Base-by-base conservation (phyloP, 2,329 filamentous ascomycete genomes). In the Erysiphe pulchra region DNA sequence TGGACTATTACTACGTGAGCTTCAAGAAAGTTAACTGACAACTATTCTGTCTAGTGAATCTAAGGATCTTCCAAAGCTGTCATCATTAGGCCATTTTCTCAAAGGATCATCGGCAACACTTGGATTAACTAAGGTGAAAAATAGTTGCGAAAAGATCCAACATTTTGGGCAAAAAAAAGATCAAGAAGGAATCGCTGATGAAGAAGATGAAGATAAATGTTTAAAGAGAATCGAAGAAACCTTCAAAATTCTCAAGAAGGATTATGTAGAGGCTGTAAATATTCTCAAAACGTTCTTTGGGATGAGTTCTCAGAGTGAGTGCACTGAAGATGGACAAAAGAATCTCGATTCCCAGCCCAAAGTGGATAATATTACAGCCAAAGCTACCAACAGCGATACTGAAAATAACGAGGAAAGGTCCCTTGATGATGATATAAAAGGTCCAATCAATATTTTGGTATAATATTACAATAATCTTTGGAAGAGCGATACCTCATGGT, bases 41-140 rank as follows among this genome's bases (percentile, higher is more conserved):
- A 16, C 14, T 45, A n/a, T 8, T 37, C 11, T 37, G 16, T 47
- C 46, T 50, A 92, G 85, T 52, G 61, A 73, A 52, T 60, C 70
- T 2, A 69, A 72, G 56, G 68, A 93, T 48, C 73, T 95, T 47
- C 61, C 65, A n/a, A 66, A 75, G 52, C 73, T 95, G 34, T 92
- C 84, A 32, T 70, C 73, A 45, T 75, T 93, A 31, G 90, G 90
- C 38, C 90, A 98, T 64, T 98, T 93, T 65, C 70, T 98, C 54
- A 98, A 98, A 65, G 90, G 90, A 49, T 95, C 87, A 7, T 94
- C 87, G 9, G 87, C 90, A 36, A 94, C 90, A 4, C 71, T 98
- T 46, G 90, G 90, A 41, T 72, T 95, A 46, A 78, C 73, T 56
- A 92, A 92, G 61, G 80, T 98, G 55, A 82, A 84, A 60, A 85